Percentiles rank a stretch among this genome's conserved stretches.
Conservation (phyloP, 352 stramenopile genomes). For the Pythium diclinum region DNA sequence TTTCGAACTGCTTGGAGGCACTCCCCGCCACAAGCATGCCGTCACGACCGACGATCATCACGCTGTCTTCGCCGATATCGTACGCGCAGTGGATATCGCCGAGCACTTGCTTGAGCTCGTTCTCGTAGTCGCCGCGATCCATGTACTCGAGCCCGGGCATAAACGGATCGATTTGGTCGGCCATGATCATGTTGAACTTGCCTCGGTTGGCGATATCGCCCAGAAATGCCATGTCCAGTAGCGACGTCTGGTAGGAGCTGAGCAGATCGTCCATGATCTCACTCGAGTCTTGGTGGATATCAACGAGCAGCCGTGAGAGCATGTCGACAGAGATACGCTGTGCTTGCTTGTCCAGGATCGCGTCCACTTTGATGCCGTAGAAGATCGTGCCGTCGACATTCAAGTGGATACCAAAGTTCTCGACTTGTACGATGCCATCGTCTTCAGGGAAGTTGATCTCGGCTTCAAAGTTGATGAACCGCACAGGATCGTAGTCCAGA, state of each 20-base stretch:
- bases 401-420: constrained; percentile 91
- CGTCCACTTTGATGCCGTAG: constrained; percentile 86
- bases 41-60: constrained; percentile 92
- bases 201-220: constrained; percentile 90
- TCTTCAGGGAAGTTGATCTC: constrained; percentile 95
- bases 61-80: constrained; percentile 94
- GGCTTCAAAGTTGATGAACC: constrained; percentile 97
- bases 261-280: constrained; percentile 93
- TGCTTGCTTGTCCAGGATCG: constrained; percentile 93
- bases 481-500: constrained; percentile 95
- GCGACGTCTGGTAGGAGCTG: constrained; percentile 90
- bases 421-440: constrained; percentile 91
- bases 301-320: constrained; percentile 91
- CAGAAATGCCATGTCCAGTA: constrained; percentile 94
- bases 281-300: constrained; percentile 93
- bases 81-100: constrained; percentile 92
- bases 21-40: constrained; percentile 92
- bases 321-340: constrained; percentile 95
- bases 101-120: constrained; percentile 94
- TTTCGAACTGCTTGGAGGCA: constrained; percentile 91
- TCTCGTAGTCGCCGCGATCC: constrained; percentile 96
- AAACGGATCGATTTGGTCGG: constrained; percentile 95
- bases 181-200: constrained; percentile 97
- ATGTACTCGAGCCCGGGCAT: constrained; percentile 96
- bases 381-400: constrained; percentile 70